Evolutionary conservation across 441 rosid species (phyloP), one percentile per base, ranked within the genome.

Genomic region (Pelargonium myrrhifolium): DNA sequence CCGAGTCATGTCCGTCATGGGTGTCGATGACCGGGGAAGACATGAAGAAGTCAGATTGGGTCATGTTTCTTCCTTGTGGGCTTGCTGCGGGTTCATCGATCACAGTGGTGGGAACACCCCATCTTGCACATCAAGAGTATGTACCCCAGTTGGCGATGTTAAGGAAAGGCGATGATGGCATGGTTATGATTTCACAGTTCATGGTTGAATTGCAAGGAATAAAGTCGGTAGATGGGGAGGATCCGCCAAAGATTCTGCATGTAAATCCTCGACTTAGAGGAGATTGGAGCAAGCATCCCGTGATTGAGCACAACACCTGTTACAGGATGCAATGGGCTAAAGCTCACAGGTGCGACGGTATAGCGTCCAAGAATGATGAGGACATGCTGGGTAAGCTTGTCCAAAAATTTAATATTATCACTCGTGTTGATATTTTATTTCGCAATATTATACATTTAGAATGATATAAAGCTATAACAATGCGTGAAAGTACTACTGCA

Each of bases 261-360:
- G 72, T 93, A 75, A 93, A 93, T 78, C 99, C 99, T 72, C 83
- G 99, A 67, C 67, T 93, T 64, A 89, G 74, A 74, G 99, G 99
- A 70, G 99, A 93, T 78, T 93, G 99, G 99, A 93, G 82, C 77
- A 86, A 62, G 28, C 74, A 56, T 31, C 95, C 99, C 0, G 95
- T 91, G 63, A 89, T 93, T 81, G 99, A 93, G 79, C 99, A 93
- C 63, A 93, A 93, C 78, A 91, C 97, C 31, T 93, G 99, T 78
- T 91, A 93, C 74, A 88, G 99, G 82, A 93, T 93, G 99, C 99
- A 91, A 67, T 93, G 99, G 99, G 95, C 96, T 15, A 69, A 82
- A 62, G 90, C 90, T 81, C 99, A 91, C 53, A 91, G 99, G 74
- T 93, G 99, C 62, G 90, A 91, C 72, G 99, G 99, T 70, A 74